Base-by-base conservation (phyloP, 169 alveolate genomes). In the Plasmodium malariae region DNA sequence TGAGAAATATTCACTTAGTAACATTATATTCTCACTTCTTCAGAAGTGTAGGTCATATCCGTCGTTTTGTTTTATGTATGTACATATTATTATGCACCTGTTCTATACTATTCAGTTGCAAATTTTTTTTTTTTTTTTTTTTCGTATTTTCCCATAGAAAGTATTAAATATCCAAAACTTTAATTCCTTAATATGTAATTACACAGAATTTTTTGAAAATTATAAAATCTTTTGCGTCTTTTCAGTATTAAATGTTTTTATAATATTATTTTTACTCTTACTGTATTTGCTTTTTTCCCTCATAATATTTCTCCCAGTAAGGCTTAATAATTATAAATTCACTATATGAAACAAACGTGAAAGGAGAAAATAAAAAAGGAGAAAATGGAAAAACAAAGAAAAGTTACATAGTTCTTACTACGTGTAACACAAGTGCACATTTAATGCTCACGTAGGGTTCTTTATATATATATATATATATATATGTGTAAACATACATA, bases 161-260 rank as follows among this genome's bases (percentile, higher is more conserved):
- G 70, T 73, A 14, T 36, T 73, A 55, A 73, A 57, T 62, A 73
- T 43, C 12, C 57, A 73, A 19, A 73, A 59, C 14, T 28, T 54
- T 19, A 28, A 73, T 55, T 34, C 19, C 40, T 21, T 59, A 19
- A 32, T 73, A 73, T n/a, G 37, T 17, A 73, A 63, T 37, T 54
- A 73, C 87, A 6, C 62, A 24, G 30, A 32, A 36, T 73, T 73
- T 37, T 73, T 73, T 48, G 87, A 73, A 57, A 54, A 54, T 62
- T 55, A 73, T 55, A 73, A 57, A 49, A 55, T 48, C 60, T 55
- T 54, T n/a, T 54, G 72, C 45, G 9, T 73, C 37, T 59, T 73
- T 14, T 73, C 73, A 9, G 63, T 48, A 17, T 37, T 73, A 17
- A 73, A 73, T 17, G 34, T 55, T 73, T 73, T 73, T 21, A 54